Evolutionary conservation across 2,329 filamentous ascomycete genomes (phyloP).

Genomic region (Colletotrichum sansevieriae): DNA sequence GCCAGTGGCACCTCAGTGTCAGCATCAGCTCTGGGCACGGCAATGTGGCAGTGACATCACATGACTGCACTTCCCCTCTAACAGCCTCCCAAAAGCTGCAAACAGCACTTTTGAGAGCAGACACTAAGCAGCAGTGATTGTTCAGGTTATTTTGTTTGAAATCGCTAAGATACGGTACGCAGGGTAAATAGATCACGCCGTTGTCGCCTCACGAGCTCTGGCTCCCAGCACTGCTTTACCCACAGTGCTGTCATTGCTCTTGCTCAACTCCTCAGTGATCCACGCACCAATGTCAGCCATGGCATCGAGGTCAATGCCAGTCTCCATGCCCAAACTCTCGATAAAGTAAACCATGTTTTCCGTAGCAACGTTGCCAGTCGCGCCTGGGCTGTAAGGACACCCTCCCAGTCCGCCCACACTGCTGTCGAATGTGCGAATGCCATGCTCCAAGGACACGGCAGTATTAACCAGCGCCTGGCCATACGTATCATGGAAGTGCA

Average conservation of each 20-base stretch:
- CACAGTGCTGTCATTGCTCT: slow-evolving; percentile 74
- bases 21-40: slow-evolving; percentile 16
- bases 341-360: slow-evolving; percentile 87
- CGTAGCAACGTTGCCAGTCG: slow-evolving; percentile 87
- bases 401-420: slow-evolving; percentile 86
- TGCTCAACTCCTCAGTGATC: slow-evolving; percentile 75
- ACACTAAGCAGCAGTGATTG: too few relatives aligned
- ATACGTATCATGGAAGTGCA: slow-evolving; percentile 93
- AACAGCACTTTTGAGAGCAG: neutral
- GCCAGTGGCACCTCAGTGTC: slow-evolving; percentile 10
- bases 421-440: slow-evolving; percentile 82
- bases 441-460: slow-evolving; percentile 81
- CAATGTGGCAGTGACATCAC: slow-evolving; percentile 52
- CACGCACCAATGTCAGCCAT: slow-evolving; percentile 78
- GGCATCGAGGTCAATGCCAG: slow-evolving; percentile 77
- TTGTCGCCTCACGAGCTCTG: slow-evolving; percentile 46
- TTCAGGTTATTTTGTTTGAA: neutral
- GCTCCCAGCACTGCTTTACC: slow-evolving; percentile 73
- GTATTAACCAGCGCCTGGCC: slow-evolving; percentile 88
- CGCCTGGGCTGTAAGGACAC: slow-evolving; percentile 87
- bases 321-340: slow-evolving; percentile 79
- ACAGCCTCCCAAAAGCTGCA: neutral
- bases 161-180: neutral
- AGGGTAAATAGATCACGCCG: slow-evolving; percentile 19
- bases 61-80: slow-evolving; percentile 49